Base-by-base conservation (phyloP, 2,329 filamentous ascomycete genomes). In the Talaromyces sp. region DNA sequence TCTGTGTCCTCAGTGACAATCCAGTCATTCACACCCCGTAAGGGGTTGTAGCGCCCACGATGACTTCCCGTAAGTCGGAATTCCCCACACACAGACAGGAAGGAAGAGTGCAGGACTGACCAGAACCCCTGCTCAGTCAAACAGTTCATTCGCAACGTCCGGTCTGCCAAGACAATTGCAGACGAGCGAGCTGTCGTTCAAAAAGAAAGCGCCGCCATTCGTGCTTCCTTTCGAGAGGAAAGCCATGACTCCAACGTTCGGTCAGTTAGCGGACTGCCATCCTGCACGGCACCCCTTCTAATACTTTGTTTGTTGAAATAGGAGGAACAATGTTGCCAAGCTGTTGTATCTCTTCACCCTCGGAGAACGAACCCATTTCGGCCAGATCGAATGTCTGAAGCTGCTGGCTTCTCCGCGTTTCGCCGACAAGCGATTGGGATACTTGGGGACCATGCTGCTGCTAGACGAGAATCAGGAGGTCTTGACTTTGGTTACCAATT, bases 381-480 rank as follows among this genome's bases (percentile, higher is more conserved):
- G 95, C 56, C 95, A 99, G 82, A 99, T 99, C 73, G 95, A 99
- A 86, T 99, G 95, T 77, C 84, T 99, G 71, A 99, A 99, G 79
- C 86, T 99, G 56, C 85, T 99, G 61, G 95, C 95, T 61, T 99
- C 95, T 46, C 93, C 96, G 66, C 91, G 93, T 62, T 99, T 99
- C 73, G 95, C 95, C 67, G 95, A 99, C 82, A 99, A 99, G 81
- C 88, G 95, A 54, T 80, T 99, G 68, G 95, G 95, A 46, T 96
- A 99, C 73, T 81, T 99, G 66, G 95, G 95, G 26, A 99, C 95
- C 19, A 99, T 97, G 86, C 79, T 99, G 73, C 78, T 99, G 66
- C 81, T 99, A 64, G 95, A 99, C 75, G 95, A 99, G 82, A 99
- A 99, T 70, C 95, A 99, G 75, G 96, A 99, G 77, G 96, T 99